Evolutionary conservation across 202 grass and related monocot species (phyloP), one percentile per base, ranked within the genome.

Genomic region (Carex arenaria): DNA sequence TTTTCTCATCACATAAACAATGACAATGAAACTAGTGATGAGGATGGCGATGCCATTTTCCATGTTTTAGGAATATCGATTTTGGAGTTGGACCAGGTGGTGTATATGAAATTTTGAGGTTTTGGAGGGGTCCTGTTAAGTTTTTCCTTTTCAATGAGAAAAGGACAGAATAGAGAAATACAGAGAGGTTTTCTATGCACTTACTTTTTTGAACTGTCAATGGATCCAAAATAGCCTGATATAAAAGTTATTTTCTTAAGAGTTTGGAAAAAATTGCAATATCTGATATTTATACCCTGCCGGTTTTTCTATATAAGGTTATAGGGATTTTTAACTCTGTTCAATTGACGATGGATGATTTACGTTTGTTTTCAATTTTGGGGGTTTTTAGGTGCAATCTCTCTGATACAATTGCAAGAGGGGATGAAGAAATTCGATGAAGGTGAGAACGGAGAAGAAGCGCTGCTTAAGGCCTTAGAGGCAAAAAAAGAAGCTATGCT

Each of bases 401-500:
- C 92, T 82, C 81, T 98, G 31, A 93, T 99, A 80, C 91, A 96
- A 32, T 84, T 99, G 60, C 96, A 94, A 86, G 96, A 94, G 82
- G 96, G 91, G 82, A 90, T 95, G 85, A 93, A 90, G 84, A 98
- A 95, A 72, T 7, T 90, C 10, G 93, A 92, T 55, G 90, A 69
- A 15, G 79, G 83, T 84, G 88, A 90, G 30, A 67, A 94, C 83
- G 90, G 64, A 80, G 93, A 95, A 82, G 95, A 91, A 38, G 64
- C 84, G 20, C 45, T 90, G 59, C 28, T 88, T 28, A 92, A 90
- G 86, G 84, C 10, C 72, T 74, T 93, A 2, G 96, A 98, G 87
- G 96, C 90, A 83, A 98, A 92, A 86, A 98, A 98, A 57, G 93
- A 98, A 28, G 91, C 34, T 7, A 92, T 98, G 93, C 85, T 98